Conservation (phyloP, 305 asterid species). For the Fraxinus floribunda region DNA sequence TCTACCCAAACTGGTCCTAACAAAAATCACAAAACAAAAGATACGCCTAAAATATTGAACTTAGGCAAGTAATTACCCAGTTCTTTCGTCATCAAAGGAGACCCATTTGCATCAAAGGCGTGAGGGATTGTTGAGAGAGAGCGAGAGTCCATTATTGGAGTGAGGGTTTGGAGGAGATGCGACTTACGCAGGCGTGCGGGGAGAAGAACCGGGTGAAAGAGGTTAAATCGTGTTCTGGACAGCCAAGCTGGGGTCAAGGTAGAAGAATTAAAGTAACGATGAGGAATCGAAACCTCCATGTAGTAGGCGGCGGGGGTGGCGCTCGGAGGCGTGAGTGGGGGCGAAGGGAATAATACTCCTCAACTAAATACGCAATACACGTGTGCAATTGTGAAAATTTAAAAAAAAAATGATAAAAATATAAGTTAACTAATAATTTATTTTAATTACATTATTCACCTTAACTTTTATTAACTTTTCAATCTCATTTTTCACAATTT, state of each 20-base stretch:
- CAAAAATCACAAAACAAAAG: background rate
- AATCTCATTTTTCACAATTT: background rate
- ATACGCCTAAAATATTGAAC: background rate
- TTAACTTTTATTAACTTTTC: too few species aligned
- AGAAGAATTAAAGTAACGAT: conserved; percentile 24
- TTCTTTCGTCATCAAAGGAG: conserved; percentile 30
- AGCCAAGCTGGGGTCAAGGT: conserved; percentile 22
- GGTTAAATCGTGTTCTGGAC: conserved; percentile 20
- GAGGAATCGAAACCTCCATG: conserved; percentile 54
- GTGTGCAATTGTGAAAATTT: background rate
- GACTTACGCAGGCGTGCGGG: conserved; percentile 38
- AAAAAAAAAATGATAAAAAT: too few species aligned
- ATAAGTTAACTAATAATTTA: background rate
- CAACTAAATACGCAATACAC: background rate
- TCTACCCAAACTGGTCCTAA: background rate
- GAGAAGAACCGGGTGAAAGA: conserved; percentile 30
- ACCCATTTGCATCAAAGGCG: conserved; percentile 48
- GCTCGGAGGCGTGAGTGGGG: conserved; percentile 8
- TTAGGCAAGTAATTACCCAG: conserved; percentile 32
- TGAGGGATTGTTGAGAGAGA: conserved; percentile 21
- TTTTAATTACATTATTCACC: too few species aligned
- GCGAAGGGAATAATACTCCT: background rate
- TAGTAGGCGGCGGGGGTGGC: conserved; percentile 27
- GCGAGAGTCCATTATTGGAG: conserved; percentile 36
- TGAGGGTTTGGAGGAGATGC: conserved; percentile 21